Evolutionary conservation across 805 yeast species (phyloP), one percentile per base, ranked within the genome.

Genomic region (Nakazawaea wickerhamii): DNA sequence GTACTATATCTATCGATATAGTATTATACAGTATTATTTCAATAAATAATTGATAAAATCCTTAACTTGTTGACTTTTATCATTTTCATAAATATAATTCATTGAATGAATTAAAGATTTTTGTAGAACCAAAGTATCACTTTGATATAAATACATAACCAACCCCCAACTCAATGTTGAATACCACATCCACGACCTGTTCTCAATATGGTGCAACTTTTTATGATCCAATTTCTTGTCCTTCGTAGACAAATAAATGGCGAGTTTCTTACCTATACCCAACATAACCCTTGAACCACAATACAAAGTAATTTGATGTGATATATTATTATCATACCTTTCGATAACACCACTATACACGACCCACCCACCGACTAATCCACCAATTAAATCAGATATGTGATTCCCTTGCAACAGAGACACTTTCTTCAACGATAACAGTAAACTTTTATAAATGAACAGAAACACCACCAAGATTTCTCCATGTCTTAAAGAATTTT

Each of bases 251-350:
- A 62, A 41, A 23, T 53, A 46, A 2, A 43, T 41, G 17, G 68
- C 70, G 10, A 73, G 38, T 34, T 72, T 68, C 53, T 77, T 79
- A 11, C 83, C 81, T 4, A 72, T 38, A 0, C 85, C 91, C 32
- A 85, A 55, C 38, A 77, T 55, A 4, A 82, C 86, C 33, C 95
- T 67, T 3, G 87, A 77, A 43, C 81, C 73, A 48, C 87, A 81
- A 53, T 84, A 84, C 39, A 84, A 67, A 1, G 89, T 84, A 49
- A 84, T 75, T 59, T 84, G 90, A 48, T 78, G 82, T n/a, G 84
- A 70, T 22, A 83, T 79, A 4, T 55, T 36, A 15, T 14, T 30
- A 19, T 38, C 23, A 18, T 27, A 43, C 5, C 43, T 20, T 6
- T 8, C 11, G 5, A 38, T 4, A 4, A 30, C 23, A 7, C 46